These are phyloP conservation scores for Xylariaceae sp. DNA, from an alignment of 2,329 filamentous ascomycete genomes.

Conservation along the genomic window DNA sequence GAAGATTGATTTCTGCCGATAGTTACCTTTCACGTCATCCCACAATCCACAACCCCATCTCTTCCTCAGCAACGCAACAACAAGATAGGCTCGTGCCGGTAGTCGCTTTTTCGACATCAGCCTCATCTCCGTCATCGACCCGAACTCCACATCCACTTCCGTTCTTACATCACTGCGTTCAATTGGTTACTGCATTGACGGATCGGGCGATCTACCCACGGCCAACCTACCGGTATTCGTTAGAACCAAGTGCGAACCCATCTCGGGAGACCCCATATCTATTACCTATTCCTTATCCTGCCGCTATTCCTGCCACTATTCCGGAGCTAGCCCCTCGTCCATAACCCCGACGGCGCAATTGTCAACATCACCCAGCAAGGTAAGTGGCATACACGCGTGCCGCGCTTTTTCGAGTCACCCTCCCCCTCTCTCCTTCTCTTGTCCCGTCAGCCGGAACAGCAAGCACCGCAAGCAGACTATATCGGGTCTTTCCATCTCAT, in stretches of 20 bases:
- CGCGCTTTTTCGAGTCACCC: not conserved
- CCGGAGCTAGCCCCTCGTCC: slow-evolving; percentile 5
- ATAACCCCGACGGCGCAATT: slow-evolving; percentile 10
- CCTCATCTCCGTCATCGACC: slow-evolving; percentile 1
- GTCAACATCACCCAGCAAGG: slow-evolving; percentile 9
- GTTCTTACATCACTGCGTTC: not conserved
- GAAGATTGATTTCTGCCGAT: slow-evolving; percentile 17
- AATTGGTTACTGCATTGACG: slow-evolving; percentile 7
- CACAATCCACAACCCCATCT: slow-evolving; percentile 9
- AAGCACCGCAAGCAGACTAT: not conserved
- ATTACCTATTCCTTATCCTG: not conserved
- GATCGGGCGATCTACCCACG: not conserved
- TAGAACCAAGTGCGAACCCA: not conserved
- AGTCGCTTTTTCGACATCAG: not conserved
- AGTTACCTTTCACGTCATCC: slow-evolving; percentile 18
- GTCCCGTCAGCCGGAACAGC: not conserved
- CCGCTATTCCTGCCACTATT: not conserved
- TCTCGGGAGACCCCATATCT: not conserved
- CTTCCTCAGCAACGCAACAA: slow-evolving; percentile 11
- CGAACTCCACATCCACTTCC: not conserved
- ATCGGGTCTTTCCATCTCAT: not conserved
- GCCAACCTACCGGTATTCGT: not conserved
- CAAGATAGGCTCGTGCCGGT: not conserved
- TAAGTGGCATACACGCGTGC: not conserved
- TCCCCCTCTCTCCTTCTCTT: not conserved